These are phyloP conservation scores for Cryptosporidium felis DNA, from an alignment of 169 alveolate species.

Conservation along the genomic window DNA sequence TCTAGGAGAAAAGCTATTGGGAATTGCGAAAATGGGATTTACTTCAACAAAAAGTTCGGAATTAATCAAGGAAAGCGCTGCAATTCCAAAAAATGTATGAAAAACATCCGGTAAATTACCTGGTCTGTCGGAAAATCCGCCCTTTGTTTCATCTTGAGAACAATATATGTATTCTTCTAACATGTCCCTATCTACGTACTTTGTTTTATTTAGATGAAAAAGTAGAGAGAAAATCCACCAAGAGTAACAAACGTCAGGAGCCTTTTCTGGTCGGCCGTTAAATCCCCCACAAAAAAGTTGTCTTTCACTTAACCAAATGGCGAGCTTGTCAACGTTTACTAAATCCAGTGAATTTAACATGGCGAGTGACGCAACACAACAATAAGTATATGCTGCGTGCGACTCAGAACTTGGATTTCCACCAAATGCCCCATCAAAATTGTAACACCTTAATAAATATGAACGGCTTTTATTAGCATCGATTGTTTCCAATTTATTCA, in stretches of 20 bases:
- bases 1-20: not conserved
- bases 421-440: slow-evolving; percentile 94
- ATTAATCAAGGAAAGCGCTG: slow-evolving; percentile 90
- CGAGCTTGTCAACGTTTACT: slow-evolving; percentile 79
- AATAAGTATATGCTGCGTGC: slow-evolving; percentile 96
- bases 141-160: slow-evolving; percentile 88
- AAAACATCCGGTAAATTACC: slow-evolving; percentile 94
- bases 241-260: slow-evolving; percentile 96
- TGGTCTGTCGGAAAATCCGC: slow-evolving; percentile 95
- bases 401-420: slow-evolving; percentile 94
- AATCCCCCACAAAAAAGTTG: slow-evolving; percentile 94
- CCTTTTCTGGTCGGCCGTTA: slow-evolving; percentile 96
- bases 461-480: slow-evolving; percentile 84
- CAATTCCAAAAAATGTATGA: slow-evolving; percentile 94
- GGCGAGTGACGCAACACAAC: slow-evolving; percentile 89
- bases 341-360: slow-evolving; percentile 82
- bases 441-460: slow-evolving; percentile 88
- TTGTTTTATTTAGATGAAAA: slow-evolving; percentile 79
- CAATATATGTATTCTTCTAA: slow-evolving; percentile 85
- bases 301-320: slow-evolving; percentile 90
- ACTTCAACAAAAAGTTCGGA: not conserved
- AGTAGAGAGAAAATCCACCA: slow-evolving; percentile 95
- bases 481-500: slow-evolving; percentile 82
- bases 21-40: slow-evolving; percentile 54
- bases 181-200: slow-evolving; percentile 81